A percentile compares a stretch with the other conserved stretches of the same genome.
Evolutionary conservation across 768 basidiomycete species (phyloP).

Genomic region (Tephrocybe sp.): DNA sequence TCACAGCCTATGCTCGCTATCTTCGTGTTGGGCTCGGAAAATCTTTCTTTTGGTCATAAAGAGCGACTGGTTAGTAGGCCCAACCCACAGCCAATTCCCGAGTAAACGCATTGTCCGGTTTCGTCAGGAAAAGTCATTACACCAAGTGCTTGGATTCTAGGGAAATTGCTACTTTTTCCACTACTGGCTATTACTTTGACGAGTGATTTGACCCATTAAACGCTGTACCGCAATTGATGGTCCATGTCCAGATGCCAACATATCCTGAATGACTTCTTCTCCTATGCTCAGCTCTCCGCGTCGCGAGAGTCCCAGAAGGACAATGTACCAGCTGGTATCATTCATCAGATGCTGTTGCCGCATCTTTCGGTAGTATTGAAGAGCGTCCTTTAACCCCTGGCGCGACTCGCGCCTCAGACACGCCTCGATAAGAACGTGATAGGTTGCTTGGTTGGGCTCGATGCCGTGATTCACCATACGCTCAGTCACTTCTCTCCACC

Average conservation of each 20-base stretch:
- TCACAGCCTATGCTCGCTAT: conserved; percentile 69
- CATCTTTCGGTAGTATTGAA: conserved; percentile 65
- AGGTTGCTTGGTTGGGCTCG: conserved; percentile 58
- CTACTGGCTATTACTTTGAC: conserved; percentile 15
- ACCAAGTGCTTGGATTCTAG: neutral
- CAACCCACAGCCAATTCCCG: neutral
- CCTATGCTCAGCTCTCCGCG: conserved; percentile 62
- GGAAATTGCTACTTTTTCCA: neutral
- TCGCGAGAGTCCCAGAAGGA: conserved; percentile 61
- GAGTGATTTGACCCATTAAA: conserved; percentile 50
- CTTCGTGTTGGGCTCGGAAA: conserved; percentile 57
- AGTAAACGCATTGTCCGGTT: no score
- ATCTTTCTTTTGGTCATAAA: conserved; percentile 58
- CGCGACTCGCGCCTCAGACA: conserved; percentile 51
- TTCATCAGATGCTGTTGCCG: conserved; percentile 39
- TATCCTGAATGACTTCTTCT: conserved; percentile 56
- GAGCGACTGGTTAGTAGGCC: conserved; percentile 5
- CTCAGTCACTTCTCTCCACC: conserved; percentile 46
- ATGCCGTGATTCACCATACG: conserved; percentile 59
- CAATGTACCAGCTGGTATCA: conserved; percentile 74
- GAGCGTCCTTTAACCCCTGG: conserved; percentile 51
- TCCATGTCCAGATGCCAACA: conserved; percentile 45
- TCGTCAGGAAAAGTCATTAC: no score
- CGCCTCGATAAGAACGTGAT: conserved; percentile 74
- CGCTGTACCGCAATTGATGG: conserved; percentile 43